A percentile compares a stretch with the other conserved stretches of the same genome.
Conservation (phyloP, 768 basidiomycete genomes). For the Mycena haematopus region DNA sequence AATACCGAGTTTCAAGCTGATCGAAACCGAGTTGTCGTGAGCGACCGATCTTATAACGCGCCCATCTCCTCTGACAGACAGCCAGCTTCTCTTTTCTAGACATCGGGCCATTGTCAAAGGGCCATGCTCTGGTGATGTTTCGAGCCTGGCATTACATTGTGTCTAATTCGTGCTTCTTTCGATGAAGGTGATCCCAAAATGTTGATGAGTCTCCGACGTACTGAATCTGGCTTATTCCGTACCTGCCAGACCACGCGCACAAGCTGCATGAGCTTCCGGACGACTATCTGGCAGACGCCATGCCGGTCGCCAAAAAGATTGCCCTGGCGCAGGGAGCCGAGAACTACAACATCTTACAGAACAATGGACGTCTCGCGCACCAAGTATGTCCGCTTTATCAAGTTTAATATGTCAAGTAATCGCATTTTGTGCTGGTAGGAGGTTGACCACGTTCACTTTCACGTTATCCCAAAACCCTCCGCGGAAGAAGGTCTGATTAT, state of each 20-base stretch:
- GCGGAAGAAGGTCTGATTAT: slow-evolving; percentile 77
- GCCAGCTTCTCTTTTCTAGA: slow-evolving; percentile 88
- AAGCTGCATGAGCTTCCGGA: slow-evolving; percentile 91
- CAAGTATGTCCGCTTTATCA: slow-evolving; percentile 45
- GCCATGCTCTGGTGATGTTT: slow-evolving; percentile 75
- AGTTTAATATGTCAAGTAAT: background rate
- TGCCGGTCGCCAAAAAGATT: slow-evolving; percentile 89
- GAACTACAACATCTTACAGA: slow-evolving; percentile 88
- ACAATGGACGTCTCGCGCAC: slow-evolving; percentile 63
- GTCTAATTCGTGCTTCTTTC: slow-evolving; percentile 1
- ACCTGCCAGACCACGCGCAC: slow-evolving; percentile 73
- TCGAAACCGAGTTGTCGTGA: slow-evolving; percentile 76
- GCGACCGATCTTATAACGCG: too few relatives aligned
- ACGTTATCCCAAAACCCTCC: slow-evolving; percentile 91
- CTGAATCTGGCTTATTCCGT: background rate
- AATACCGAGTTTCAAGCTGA: slow-evolving; percentile 86
- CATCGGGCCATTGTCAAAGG: slow-evolving; percentile 87
- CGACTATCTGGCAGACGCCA: slow-evolving; percentile 75
- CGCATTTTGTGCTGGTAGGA: slow-evolving; percentile 43
- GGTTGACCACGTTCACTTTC: slow-evolving; percentile 91
- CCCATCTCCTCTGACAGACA: background rate
- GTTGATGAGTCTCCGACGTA: slow-evolving; percentile 46
- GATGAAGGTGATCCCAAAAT: slow-evolving; percentile 74
- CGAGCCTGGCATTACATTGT: too few relatives aligned
- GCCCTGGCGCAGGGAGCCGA: slow-evolving; percentile 74